phyloP scores from a whole-genome alignment of 495 filamentous ascomycete species.

The Penicillium paxilli region DNA sequence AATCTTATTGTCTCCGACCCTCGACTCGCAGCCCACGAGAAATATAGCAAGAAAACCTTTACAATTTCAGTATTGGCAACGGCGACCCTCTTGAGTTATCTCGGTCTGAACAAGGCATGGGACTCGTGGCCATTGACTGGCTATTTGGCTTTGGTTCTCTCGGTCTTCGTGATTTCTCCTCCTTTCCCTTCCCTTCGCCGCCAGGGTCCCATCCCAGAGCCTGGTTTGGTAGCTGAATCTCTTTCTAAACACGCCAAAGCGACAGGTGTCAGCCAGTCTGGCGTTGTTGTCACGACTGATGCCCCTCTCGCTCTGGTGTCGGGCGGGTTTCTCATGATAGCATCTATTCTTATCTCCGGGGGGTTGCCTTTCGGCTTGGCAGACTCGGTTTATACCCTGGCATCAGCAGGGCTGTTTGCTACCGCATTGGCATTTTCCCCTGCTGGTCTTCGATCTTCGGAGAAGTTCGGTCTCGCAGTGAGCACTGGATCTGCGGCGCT shows the following conservation, averaged over 20 bases:
- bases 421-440: constrained; percentile 27
- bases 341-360: constrained; percentile 22
- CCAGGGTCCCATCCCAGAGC: constrained; percentile 24
- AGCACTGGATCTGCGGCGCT: constrained; percentile 31
- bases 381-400: constrained; percentile 27
- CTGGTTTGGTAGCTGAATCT: constrained; percentile 27
- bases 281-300: constrained; percentile 23
- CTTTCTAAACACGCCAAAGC: constrained; percentile 16
- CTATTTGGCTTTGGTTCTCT: constrained; percentile 45
- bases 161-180: constrained; percentile 43
- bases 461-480: constrained; percentile 38
- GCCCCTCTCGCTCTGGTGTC: constrained; percentile 30
- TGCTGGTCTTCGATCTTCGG: constrained; percentile 26
- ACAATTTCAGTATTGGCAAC: constrained; percentile 28
- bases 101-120: constrained; percentile 37
- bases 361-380: constrained; percentile 18
- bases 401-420: constrained; percentile 31
- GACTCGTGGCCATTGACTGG: constrained; percentile 38
- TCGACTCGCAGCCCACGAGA: constrained; percentile 10
- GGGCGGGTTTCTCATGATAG: constrained; percentile 24
- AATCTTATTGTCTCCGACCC: constrained; percentile 17
- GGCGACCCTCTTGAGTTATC: constrained; percentile 28
- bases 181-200: constrained; percentile 35
- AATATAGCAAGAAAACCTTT: constrained; percentile 30
- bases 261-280: constrained; percentile 4